Conservation (phyloP, 345 rosid species). For the Cardamine resedifolia region DNA sequence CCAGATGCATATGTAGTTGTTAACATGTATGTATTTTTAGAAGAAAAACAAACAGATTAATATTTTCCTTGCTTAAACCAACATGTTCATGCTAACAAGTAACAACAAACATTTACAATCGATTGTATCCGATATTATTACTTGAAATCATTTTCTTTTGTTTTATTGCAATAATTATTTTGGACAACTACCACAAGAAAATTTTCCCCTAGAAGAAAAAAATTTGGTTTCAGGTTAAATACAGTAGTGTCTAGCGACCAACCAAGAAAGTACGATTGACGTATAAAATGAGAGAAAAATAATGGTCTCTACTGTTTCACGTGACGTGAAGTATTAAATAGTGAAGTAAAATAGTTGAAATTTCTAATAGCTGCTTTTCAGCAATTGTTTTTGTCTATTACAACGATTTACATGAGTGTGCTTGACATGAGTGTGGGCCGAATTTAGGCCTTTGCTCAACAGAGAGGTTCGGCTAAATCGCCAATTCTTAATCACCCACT, state of each 20-base stretch:
- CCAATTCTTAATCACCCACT: not conserved
- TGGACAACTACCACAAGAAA: not conserved
- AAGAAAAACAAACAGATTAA: not conserved
- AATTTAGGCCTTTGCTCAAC: not conserved
- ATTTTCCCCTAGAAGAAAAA: not conserved
- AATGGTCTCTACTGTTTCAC: not conserved
- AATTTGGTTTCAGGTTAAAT: not conserved
- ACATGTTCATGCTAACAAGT: slow-evolving; percentile 24
- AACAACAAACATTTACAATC: slow-evolving; percentile 7
- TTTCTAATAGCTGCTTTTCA: not conserved
- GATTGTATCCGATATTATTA: not conserved
- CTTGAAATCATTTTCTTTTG: not conserved
- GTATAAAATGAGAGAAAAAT: not conserved
- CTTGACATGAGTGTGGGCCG: not conserved
- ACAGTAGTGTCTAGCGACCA: not conserved
- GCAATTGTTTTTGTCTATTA: not conserved
- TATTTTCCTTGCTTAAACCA: not conserved
- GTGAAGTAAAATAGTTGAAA: not conserved
- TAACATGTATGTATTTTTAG: slow-evolving; percentile 32
- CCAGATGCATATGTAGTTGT: slow-evolving; percentile 21
- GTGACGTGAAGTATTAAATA: not conserved
- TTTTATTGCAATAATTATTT: not conserved
- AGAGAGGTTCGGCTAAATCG: not conserved
- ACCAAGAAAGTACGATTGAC: not conserved
- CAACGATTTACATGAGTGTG: not conserved